A percentile compares a stretch with the other conserved stretches of the same genome.
These are phyloP conservation scores for Peziza echinospora DNA, from an alignment of 495 filamentous ascomycete genomes.

Conservation along the genomic window DNA sequence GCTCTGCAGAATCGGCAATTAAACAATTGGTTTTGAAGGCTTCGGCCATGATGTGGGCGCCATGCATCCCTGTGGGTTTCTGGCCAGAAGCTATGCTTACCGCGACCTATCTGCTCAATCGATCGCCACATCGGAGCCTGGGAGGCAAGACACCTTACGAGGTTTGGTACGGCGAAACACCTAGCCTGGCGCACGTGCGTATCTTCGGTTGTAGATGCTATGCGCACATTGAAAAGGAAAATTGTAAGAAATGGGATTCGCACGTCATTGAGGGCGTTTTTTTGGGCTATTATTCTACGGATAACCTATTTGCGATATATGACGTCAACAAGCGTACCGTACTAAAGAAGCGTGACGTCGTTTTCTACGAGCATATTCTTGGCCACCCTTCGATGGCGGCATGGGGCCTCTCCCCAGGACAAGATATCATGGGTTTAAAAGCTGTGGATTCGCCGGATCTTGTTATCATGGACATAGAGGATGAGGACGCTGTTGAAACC, in stretches of 20 bases:
- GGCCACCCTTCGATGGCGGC: not conserved
- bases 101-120: constrained; percentile 1
- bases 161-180: constrained; percentile 4
- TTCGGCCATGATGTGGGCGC: not conserved
- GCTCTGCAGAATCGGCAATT: not conserved
- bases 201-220: constrained; percentile 4
- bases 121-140: not conserved
- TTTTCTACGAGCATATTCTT: not conserved
- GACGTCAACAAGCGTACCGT: not conserved
- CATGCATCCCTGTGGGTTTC: not conserved
- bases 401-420: not conserved
- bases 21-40: not conserved
- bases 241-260: not conserved
- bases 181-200: constrained; percentile 1
- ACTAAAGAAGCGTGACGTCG: not conserved
- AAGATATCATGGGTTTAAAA: not conserved
- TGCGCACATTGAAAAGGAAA: not conserved
- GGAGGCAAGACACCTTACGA: constrained; percentile 4
- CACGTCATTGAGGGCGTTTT: not conserved
- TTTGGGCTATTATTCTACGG: not conserved
- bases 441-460: no score
- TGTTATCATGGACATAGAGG: no score
- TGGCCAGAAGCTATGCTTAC: constrained; percentile 3
- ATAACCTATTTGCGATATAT: not conserved
- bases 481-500: no score